Evolutionary conservation across 345 rosid species (phyloP).

Genomic region (Pugionium dolabratum): DNA sequence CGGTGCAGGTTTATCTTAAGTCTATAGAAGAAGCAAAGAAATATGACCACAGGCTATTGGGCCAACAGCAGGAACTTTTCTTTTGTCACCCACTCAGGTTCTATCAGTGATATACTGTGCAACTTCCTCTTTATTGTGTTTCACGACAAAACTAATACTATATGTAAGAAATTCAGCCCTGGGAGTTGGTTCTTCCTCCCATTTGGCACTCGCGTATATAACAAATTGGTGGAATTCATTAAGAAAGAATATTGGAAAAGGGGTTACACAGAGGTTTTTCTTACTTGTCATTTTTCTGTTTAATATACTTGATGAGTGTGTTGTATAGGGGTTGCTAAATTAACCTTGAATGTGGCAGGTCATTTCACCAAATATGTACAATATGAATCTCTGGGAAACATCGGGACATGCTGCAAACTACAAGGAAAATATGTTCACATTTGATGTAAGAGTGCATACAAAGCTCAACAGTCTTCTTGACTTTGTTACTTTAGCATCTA

Average conservation of each 20-base stretch:
- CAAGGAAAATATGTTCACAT: conserved; percentile 83
- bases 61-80: conserved; percentile 78
- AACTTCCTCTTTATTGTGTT: not conserved
- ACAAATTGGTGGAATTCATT: conserved; percentile 67
- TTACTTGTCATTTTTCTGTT: not conserved
- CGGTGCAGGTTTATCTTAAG: not conserved
- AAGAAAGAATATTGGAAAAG: conserved; percentile 60
- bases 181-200: conserved; percentile 94
- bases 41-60: conserved; percentile 38
- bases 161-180: conserved; percentile 50
- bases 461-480: conserved; percentile 24
- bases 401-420: conserved; percentile 87
- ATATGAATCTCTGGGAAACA: conserved; percentile 88
- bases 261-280: conserved; percentile 44
- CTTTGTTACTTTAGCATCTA: not conserved
- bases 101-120: not conserved
- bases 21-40: not conserved
- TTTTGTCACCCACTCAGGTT: conserved; percentile 75
- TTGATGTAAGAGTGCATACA: conserved; percentile 80
- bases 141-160: conserved; percentile 27
- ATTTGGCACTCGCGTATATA: conserved; percentile 71
- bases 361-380: conserved; percentile 73
- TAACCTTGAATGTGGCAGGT: conserved; percentile 52
- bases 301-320: not conserved
- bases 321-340: conserved; percentile 4